Percentiles rank a stretch among this genome's conserved stretches.
These are phyloP conservation scores for Yamadazyma olivae DNA, from an alignment of 805 yeast genomes.

Conservation along the genomic window DNA sequence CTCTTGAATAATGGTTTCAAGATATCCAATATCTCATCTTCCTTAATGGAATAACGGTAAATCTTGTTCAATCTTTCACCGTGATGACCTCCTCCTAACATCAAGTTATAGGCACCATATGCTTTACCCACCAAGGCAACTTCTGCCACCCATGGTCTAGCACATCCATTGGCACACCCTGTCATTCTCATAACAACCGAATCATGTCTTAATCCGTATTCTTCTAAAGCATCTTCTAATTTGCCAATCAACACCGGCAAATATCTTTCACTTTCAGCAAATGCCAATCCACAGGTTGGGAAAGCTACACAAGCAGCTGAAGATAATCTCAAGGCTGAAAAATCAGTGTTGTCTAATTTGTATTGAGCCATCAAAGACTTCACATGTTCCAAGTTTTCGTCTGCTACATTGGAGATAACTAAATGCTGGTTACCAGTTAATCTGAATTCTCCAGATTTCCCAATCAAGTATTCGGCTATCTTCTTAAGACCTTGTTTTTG, in stretches of 20 bases:
- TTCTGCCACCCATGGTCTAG: conserved; percentile 98
- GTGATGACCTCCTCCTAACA: conserved; percentile 94
- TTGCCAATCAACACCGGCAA: conserved; percentile 79
- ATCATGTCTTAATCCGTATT: conserved; percentile 90
- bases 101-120: conserved; percentile 83
- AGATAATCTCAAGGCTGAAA: conserved; percentile 80
- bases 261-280: conserved; percentile 97
- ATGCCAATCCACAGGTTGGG: conserved; percentile 98
- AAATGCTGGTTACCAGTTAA: conserved; percentile 96
- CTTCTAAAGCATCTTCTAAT: conserved; percentile 84
- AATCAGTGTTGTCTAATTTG: conserved; percentile 79
- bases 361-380: conserved; percentile 66
- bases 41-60: conserved; percentile 82
- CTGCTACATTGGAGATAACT: conserved; percentile 68
- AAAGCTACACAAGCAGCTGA: conserved; percentile 97
- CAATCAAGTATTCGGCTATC: conserved; percentile 68
- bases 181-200: conserved; percentile 97
- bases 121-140: conserved; percentile 96
- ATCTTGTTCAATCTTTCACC: conserved; percentile 92
- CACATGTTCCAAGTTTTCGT: conserved; percentile 59
- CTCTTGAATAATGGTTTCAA: conserved; percentile 86
- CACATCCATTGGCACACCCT: conserved; percentile 98
- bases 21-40: conserved; percentile 76
- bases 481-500: conserved; percentile 84
- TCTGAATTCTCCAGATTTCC: conserved; percentile 78